Evolutionary conservation across 768 basidiomycete species (phyloP).

Genomic region (Paxillus involutus): DNA sequence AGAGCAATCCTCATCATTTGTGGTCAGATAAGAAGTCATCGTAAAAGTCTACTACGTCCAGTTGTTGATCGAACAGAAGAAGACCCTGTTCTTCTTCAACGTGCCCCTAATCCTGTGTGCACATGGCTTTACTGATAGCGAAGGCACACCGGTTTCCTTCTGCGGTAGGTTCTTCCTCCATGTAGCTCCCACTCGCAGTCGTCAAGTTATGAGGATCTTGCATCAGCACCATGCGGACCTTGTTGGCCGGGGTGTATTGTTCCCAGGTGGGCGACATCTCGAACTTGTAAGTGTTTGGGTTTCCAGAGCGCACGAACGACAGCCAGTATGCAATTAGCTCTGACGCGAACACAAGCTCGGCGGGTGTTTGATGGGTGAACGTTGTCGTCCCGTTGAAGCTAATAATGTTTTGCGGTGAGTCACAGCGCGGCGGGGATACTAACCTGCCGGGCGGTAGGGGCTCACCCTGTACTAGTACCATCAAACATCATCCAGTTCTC

Average conservation of each 20-base stretch:
- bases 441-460: neutral
- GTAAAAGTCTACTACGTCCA: neutral
- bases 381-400: constrained; percentile 54
- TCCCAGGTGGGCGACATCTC: constrained; percentile 52
- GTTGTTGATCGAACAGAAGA: constrained; percentile 1
- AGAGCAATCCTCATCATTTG: neutral
- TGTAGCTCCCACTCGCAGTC: constrained; percentile 38
- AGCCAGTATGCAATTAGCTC: constrained; percentile 69
- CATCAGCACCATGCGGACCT: constrained; percentile 46
- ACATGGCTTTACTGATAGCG: constrained; percentile 31
- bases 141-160: constrained; percentile 42
- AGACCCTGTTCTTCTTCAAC: too few species aligned
- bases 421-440: neutral
- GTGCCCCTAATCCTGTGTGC: constrained; percentile 35
- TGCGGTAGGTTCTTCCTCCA: constrained; percentile 37
- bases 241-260: constrained; percentile 30
- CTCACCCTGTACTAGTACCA: constrained; percentile 60
- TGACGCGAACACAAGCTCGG: constrained; percentile 50
- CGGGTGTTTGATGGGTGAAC: constrained; percentile 45
- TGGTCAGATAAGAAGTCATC: neutral
- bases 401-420: constrained; percentile 11
- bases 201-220: constrained; percentile 32
- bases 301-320: constrained; percentile 56
- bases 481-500: constrained; percentile 73
- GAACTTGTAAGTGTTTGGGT: constrained; percentile 58